Base-by-base conservation (phyloP, 352 stramenopile species). In the Pythium biforme region DNA sequence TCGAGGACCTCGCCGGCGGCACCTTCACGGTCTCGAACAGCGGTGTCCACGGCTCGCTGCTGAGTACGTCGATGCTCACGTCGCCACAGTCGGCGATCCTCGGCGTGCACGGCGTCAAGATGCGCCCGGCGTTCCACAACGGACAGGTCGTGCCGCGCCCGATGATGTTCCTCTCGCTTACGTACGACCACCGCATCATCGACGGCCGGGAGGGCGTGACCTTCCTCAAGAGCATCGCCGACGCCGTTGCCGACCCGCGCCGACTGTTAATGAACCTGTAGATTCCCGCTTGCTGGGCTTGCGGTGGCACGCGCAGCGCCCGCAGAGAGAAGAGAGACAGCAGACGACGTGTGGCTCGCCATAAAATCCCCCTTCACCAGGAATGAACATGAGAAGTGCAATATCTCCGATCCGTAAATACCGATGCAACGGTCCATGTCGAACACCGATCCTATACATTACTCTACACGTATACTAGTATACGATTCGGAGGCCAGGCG, bases 111-210 rank as follows among this genome's bases (percentile, higher is more conserved):
- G 95, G 94, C 40, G 98, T 97, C 34, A 98, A 99, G 79, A 97
- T 98, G 89, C 86, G 97, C 62, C 83, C 97, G 34, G 88, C 96
- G 5, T 88, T 99, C 33, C 68, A 86, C 22, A 82, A 85, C 59
- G 97, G 97, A 53, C 86, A 99, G 73, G 82, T 99, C 45, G 94
- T 99, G 57, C 86, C 97, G 19, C 78, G 97, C 54, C 97, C 97
- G n/a, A 99, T 99, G 96, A 99, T 99, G 97, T 99, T 99, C 73
- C 80, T 99, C 46, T 98, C 97, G 47, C 85, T 99, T 47, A 99
- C 97, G 43, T 99, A 99, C 81, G 97, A 99, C 83, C 97, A 99
- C 87, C 90, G 97, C 68, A 89, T 99, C 68, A 99, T 99, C 69
- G 97, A 99, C 79, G 97, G 97, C 53, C 95, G 97, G 74, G 97